phyloP scores from a whole-genome alignment of 495 filamentous ascomycete species.

The Lepidopterella palustris region DNA sequence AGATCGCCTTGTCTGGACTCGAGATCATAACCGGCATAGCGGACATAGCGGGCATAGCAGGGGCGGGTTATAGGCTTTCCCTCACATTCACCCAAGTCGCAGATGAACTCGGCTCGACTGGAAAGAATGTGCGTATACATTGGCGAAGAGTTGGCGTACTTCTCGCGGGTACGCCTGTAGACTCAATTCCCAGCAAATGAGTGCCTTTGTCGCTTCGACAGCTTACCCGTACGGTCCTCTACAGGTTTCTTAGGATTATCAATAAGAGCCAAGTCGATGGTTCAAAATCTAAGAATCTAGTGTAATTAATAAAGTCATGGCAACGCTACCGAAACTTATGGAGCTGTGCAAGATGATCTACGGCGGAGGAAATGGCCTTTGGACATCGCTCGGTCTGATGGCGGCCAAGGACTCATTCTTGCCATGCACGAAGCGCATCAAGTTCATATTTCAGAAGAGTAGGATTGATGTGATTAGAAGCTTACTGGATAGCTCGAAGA shows the following conservation, averaged over 20 bases:
- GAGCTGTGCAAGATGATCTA: slow-evolving; percentile 8
- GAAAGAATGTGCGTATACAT: slow-evolving; percentile 8
- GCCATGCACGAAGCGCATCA: slow-evolving; percentile 7
- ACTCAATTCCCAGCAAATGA: no score
- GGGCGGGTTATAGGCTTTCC: slow-evolving; percentile 6
- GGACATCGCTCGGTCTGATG: not conserved
- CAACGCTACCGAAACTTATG: slow-evolving; percentile 6
- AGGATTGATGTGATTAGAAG: no score
- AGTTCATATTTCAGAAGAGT: slow-evolving; percentile 13
- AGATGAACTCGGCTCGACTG: slow-evolving; percentile 6
- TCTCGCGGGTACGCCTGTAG: slow-evolving; percentile 2
- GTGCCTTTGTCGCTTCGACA: no score
- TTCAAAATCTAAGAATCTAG: not conserved
- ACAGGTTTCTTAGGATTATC: slow-evolving; percentile 1
- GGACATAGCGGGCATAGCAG: slow-evolving; percentile 9
- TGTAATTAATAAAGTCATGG: not conserved
- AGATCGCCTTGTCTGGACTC: slow-evolving; percentile 12
- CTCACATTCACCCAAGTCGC: slow-evolving; percentile 5
- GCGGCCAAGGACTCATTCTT: not conserved
- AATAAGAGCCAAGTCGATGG: slow-evolving; percentile 2
- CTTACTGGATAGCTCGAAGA: no score
- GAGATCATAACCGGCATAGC: slow-evolving; percentile 10
- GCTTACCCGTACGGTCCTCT: no score
- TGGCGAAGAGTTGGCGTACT: slow-evolving; percentile 11
- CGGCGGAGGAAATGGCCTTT: not conserved